Percentiles rank a stretch among this genome's conserved stretches.
Conservation (phyloP, 805 yeast genomes). For the Yamadazyma takamatsuzukensis region DNA sequence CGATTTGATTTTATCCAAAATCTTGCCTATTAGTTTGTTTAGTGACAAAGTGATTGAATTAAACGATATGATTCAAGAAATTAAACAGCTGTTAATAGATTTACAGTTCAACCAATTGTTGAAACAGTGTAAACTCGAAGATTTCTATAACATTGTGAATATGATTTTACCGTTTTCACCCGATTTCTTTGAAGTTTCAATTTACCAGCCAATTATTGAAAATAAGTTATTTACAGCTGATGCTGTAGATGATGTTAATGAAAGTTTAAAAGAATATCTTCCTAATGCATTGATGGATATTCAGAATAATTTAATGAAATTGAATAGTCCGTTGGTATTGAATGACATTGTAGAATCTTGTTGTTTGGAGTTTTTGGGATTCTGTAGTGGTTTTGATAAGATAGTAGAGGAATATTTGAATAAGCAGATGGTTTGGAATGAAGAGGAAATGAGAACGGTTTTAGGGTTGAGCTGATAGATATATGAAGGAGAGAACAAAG, state of each 20-base stretch:
- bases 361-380: constrained; percentile 46
- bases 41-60: constrained; percentile 31
- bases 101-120: constrained; percentile 48
- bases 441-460: constrained; percentile 59
- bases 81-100: constrained; percentile 38
- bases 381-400: constrained; percentile 37
- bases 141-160: constrained; percentile 60
- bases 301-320: constrained; percentile 50
- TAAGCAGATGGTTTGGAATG: constrained; percentile 48
- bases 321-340: constrained; percentile 62
- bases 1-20: constrained; percentile 54
- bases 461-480: no score
- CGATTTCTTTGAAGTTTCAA: constrained; percentile 53
- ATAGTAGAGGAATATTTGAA: constrained; percentile 37
- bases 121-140: constrained; percentile 50
- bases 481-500: no score
- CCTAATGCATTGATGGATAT: constrained; percentile 61
- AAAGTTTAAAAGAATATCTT: constrained; percentile 46
- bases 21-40: constrained; percentile 45
- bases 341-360: constrained; percentile 52
- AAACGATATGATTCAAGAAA: constrained; percentile 28
- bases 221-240: constrained; percentile 51
- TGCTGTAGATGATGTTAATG: constrained; percentile 41
- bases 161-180: constrained; percentile 69
- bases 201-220: constrained; percentile 63